Conservation (phyloP, 805 yeast species). For the Yarrowia osloensis region DNA sequence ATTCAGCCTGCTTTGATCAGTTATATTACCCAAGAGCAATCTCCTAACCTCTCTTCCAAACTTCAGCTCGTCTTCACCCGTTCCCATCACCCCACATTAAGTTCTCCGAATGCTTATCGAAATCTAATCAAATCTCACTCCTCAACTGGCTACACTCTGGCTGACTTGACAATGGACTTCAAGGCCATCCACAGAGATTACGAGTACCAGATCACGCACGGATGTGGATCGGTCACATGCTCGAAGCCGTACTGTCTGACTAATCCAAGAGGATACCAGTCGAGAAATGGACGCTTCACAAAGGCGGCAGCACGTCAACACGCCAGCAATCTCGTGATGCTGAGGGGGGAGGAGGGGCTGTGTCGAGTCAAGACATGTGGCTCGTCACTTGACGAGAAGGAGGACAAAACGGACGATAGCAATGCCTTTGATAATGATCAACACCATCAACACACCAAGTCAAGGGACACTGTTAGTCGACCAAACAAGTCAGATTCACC, state of each 20-base stretch:
- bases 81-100: background rate
- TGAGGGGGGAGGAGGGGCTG: background rate
- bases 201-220: background rate
- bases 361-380: background rate
- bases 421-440: too few relatives aligned
- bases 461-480: too few relatives aligned
- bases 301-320: conserved; percentile 14
- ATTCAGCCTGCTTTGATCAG: too few relatives aligned
- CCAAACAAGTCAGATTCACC: too few relatives aligned
- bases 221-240: conserved; percentile 9
- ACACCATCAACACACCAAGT: too few relatives aligned
- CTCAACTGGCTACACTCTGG: background rate
- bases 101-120: background rate
- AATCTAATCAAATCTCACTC: background rate
- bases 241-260: conserved; percentile 4
- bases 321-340: conserved; percentile 3
- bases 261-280: background rate
- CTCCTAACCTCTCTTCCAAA: too few relatives aligned
- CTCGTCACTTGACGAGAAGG: background rate
- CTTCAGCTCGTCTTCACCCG: background rate
- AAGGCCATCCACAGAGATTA: background rate
- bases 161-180: background rate
- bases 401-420: background rate
- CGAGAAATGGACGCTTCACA: conserved; percentile 6
- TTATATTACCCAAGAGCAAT: too few relatives aligned